A percentile compares a stretch with the other conserved stretches of the same genome.
These are phyloP conservation scores for Quercus phellos DNA, from an alignment of 331 rosid species.

Conservation along the genomic window DNA sequence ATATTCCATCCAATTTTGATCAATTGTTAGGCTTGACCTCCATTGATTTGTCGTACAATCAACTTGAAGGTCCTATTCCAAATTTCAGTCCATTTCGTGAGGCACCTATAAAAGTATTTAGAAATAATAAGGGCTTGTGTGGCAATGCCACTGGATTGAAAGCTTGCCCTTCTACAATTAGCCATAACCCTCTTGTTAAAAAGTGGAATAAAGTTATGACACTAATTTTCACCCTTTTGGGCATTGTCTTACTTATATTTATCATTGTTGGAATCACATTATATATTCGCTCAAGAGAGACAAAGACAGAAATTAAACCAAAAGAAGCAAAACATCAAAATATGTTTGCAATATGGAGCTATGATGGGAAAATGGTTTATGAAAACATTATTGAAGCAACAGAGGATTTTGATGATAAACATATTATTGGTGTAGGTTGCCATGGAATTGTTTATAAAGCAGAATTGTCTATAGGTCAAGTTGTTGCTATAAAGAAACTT, in stretches of 20 bases:
- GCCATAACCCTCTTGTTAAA: rapidly evolving
- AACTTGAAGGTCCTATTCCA: rapidly evolving
- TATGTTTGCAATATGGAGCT: too few species aligned
- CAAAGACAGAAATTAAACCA: rapidly evolving
- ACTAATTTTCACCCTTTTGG: rapidly evolving
- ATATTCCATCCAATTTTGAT: rapidly evolving
- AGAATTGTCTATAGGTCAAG: rapidly evolving
- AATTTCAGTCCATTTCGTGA: rapidly evolving
- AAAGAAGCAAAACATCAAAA: too few species aligned
- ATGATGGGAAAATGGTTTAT: too few species aligned
- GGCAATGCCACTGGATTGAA: rapidly evolving
- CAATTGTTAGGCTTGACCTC: rapidly evolving
- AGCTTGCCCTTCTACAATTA: too few species aligned
- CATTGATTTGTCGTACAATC: too few species aligned
- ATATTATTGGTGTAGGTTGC: rapidly evolving
- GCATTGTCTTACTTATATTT: too few species aligned
- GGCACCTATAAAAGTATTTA: rapidly evolving
- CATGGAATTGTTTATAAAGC: too few species aligned
- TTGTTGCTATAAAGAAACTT: too few species aligned
- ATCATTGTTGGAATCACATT: too few species aligned
- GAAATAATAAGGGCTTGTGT: too few species aligned
- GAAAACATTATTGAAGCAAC: too few species aligned
- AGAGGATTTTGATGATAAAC: rapidly evolving
- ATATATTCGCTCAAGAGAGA: rapidly evolving
- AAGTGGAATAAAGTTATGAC: rapidly evolving